Base-by-base conservation (phyloP, 2,329 filamentous ascomycete species). In the Biscogniauxia mediterranea region DNA sequence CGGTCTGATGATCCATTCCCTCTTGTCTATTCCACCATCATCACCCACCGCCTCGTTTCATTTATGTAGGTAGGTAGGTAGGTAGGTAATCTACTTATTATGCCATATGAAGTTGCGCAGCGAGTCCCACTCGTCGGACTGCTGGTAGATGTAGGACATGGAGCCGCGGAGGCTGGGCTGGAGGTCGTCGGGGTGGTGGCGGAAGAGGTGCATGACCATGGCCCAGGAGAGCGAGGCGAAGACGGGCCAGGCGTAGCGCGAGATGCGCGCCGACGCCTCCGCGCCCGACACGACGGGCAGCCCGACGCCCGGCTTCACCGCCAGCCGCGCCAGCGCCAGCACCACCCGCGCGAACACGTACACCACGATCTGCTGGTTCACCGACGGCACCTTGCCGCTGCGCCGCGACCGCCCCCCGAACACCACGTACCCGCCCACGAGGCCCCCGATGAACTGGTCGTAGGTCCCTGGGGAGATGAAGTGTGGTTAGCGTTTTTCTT, bases 311-410 rank as follows among this genome's bases (percentile, higher is more conserved):
- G 85, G 85, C 76, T 92, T 89, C 65, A 98, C 87, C 60, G 91
- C 86, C 61, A 98, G 80, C 72, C 92, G 92, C 32, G 93, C 95
- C 23, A 96, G 79, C 8, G 91, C 92, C 38, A 99, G 85, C 63
- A 90, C 84, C 17, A 97, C 95, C 67, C 95, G 88, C 54, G 95
- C 95, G 74, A 97, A 97, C 65, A 99, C 91, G 80, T 99, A 99
- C 70, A 98, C 91, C 76, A 97, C 93, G 74, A 99, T 99, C 82
- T 99, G 94, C 81, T 97, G 92, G 78, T 89, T 96, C 64, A 97
- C 89, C 66, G 87, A 90, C 63, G 89, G 90, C 71, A 92, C 88
- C 74, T 85, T 84, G 69, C 89, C 89, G 46, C 78, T 80, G 62
- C 90, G 89, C 70, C 75, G 77, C 51, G 83, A 85, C 62, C 85